Percentiles rank a stretch among this genome's conserved stretches.
Evolutionary conservation across 306 rosid genomes (phyloP).

Genomic region (Trifolium repens): DNA sequence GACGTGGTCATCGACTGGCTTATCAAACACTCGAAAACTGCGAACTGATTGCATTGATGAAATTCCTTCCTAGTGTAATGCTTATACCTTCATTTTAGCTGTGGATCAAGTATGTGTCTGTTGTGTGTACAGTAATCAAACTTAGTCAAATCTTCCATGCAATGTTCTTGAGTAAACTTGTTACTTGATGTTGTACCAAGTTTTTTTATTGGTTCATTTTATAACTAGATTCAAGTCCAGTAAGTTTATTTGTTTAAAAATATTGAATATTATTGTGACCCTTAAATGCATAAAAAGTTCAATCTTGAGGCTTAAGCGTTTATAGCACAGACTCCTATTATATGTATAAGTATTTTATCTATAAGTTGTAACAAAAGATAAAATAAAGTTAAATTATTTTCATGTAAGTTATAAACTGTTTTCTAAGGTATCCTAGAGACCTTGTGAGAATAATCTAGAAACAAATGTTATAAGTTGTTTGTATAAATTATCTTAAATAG

Average conservation of each 20-base stretch:
- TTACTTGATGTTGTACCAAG: constrained; percentile 18
- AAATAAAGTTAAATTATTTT: not conserved
- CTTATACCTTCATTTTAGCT: constrained; percentile 37
- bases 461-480: no score
- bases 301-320: not conserved
- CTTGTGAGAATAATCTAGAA: no score
- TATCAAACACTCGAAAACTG: constrained; percentile 89
- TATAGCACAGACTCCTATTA: not conserved
- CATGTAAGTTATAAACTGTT: not conserved
- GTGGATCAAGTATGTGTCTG: constrained; percentile 30
- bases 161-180: constrained; percentile 18
- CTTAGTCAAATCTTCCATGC: constrained; percentile 29
- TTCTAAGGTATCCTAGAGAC: not conserved
- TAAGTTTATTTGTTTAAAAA: constrained; percentile 22
- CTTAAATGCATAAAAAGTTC: not conserved
- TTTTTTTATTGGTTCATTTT: not conserved
- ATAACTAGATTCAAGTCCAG: constrained; percentile 10
- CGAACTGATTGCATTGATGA: constrained; percentile 49
- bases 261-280: not conserved
- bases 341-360: not conserved
- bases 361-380: no score
- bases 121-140: constrained; percentile 36
- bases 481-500: no score
- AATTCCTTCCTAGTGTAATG: constrained; percentile 33
- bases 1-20: constrained; percentile 95